phyloP scores from a whole-genome alignment of 2,329 filamentous ascomycete genomes.

The Calonectria leucothoes region DNA sequence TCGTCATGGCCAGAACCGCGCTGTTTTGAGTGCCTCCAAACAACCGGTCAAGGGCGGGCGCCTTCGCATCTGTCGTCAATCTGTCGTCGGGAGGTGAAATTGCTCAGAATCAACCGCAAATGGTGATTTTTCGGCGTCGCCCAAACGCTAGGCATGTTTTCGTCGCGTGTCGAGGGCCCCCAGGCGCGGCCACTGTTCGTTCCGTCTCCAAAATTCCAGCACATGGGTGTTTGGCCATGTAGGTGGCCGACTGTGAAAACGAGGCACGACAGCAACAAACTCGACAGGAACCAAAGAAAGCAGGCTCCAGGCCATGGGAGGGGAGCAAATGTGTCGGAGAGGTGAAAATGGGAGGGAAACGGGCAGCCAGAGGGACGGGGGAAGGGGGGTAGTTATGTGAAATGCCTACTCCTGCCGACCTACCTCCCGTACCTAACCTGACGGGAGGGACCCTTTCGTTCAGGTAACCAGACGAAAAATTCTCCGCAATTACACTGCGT shows the following conservation, averaged over 20 bases:
- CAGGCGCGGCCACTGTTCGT: conserved; percentile 28
- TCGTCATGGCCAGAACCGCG: conserved; percentile 42
- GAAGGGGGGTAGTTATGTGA: conserved; percentile 53
- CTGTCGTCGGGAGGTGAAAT: conserved; percentile 17
- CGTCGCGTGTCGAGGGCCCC: conserved; percentile 19
- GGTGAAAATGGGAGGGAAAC: conserved; percentile 42
- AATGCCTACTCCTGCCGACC: conserved; percentile 36
- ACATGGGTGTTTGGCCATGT: conserved; percentile 38
- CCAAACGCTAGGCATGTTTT: conserved; percentile 3
- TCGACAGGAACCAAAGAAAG: conserved; percentile 24
- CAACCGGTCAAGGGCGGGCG: conserved; percentile 33
- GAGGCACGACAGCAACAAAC: conserved; percentile 37
- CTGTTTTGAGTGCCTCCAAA: conserved; percentile 39
- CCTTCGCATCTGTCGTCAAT: conserved; percentile 28
- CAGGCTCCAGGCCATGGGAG: conserved; percentile 22
- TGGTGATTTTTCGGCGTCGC: conserved; percentile 19
- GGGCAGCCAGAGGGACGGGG: conserved; percentile 47
- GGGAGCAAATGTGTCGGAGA: conserved; percentile 33
- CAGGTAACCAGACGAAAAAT: conserved; percentile 32
- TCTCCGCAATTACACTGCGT: conserved; percentile 27
- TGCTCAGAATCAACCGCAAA: conserved; percentile 7
- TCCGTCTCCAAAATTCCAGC: conserved; percentile 34
- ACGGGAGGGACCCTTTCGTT: conserved; percentile 29
- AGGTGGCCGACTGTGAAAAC: conserved; percentile 36
- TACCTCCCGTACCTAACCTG: conserved; percentile 36